phyloP scores from a whole-genome alignment of 805 yeast species.

The Cyberlindnera mrakii region DNA sequence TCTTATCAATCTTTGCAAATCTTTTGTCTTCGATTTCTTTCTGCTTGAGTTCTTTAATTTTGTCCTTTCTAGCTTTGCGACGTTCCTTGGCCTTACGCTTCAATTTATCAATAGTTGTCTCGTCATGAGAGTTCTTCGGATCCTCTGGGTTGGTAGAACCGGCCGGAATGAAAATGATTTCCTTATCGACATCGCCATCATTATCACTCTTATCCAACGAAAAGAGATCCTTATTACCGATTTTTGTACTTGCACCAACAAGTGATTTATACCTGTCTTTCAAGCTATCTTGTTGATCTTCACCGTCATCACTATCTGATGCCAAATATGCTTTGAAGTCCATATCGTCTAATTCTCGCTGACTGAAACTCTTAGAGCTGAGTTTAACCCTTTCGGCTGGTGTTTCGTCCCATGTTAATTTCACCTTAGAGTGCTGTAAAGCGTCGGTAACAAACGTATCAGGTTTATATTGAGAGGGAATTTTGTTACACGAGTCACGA shows the following conservation, averaged over 20 bases:
- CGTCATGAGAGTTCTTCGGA: slow-evolving; percentile 38
- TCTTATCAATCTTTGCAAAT: slow-evolving; percentile 30
- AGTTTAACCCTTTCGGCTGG: slow-evolving; percentile 81
- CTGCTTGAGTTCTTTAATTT: slow-evolving; percentile 54
- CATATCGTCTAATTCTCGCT: slow-evolving; percentile 83
- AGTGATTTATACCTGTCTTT: slow-evolving; percentile 60
- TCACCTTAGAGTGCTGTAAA: slow-evolving; percentile 91
- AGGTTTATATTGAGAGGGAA: slow-evolving; percentile 80
- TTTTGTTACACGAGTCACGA: slow-evolving; percentile 61
- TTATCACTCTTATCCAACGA: slow-evolving; percentile 17
- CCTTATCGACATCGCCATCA: slow-evolving; percentile 68
- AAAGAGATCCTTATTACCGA: slow-evolving; percentile 31
- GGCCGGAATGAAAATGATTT: slow-evolving; percentile 92
- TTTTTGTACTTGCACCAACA: slow-evolving; percentile 35
- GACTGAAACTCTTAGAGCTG: slow-evolving; percentile 76
- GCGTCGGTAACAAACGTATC: slow-evolving; percentile 85
- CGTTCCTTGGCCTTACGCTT: slow-evolving; percentile 91
- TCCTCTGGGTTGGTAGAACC: slow-evolving; percentile 28
- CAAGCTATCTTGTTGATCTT: slow-evolving; percentile 25
- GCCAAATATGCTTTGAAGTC: slow-evolving; percentile 92
- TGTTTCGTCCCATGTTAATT: slow-evolving; percentile 97
- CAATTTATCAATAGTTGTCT: slow-evolving; percentile 72
- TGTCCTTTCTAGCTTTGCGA: slow-evolving; percentile 76
- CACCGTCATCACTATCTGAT: slow-evolving; percentile 58
- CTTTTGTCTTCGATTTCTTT: slow-evolving; percentile 46